phyloP scores from a whole-genome alignment of 371 early-diverging fungal species.

The Circinella umbellata region DNA sequence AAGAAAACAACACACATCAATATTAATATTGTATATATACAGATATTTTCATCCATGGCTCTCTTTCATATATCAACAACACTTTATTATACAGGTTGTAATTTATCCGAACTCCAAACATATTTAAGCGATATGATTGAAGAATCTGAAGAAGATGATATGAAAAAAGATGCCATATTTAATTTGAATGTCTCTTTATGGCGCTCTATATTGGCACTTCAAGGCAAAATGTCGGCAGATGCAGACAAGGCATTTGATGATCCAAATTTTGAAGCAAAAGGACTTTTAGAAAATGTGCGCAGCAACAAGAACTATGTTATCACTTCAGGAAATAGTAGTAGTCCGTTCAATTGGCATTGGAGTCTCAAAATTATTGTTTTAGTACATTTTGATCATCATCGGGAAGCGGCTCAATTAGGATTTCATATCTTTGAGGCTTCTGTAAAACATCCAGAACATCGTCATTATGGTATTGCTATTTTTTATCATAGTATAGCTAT shows the following conservation, averaged over 20 bases:
- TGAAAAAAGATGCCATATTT: conserved; percentile 28
- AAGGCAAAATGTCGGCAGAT: conserved; percentile 42
- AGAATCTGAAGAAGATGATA: conserved; percentile 34
- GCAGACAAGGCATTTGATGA: conserved; percentile 35
- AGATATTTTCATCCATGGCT: conserved; percentile 45
- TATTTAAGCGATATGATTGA: conserved; percentile 40
- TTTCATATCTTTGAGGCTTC: conserved; percentile 38
- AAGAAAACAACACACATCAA: not conserved
- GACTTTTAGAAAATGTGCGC: conserved; percentile 35
- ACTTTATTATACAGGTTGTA: conserved; percentile 39
- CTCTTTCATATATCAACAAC: conserved; percentile 39
- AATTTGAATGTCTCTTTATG: conserved; percentile 37
- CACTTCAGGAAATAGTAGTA: conserved; percentile 26
- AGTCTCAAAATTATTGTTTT: conserved; percentile 45
- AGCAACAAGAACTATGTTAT: conserved; percentile 20
- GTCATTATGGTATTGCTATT: conserved; percentile 45
- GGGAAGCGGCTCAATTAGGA: conserved; percentile 44
- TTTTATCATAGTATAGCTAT: conserved; percentile 45
- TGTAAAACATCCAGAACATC: conserved; percentile 37
- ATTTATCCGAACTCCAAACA: conserved; percentile 37
- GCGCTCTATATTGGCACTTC: conserved; percentile 42
- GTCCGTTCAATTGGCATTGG: conserved; percentile 47
- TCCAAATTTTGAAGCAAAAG: conserved; percentile 32
- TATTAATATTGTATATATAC: not conserved
- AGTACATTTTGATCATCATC: conserved; percentile 45